Percentiles rank a stretch among this genome's conserved stretches.
These are phyloP conservation scores for Colletotrichum shisoi DNA, from an alignment of 2,329 filamentous ascomycete species.

Conservation along the genomic window DNA sequence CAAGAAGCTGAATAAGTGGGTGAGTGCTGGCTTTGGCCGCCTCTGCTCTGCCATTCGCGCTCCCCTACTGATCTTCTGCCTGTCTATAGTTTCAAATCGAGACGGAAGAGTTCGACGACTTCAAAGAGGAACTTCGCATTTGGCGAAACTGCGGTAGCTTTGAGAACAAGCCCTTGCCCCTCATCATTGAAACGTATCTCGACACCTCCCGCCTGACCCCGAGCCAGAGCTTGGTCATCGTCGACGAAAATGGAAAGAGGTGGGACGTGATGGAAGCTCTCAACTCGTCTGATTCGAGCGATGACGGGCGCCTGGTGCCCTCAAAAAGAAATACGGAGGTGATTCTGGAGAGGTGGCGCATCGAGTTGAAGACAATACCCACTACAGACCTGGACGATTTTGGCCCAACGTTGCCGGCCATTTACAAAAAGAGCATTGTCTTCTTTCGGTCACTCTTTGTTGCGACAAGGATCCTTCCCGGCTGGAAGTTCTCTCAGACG, in stretches of 20 bases:
- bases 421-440: slow-evolving; percentile 97
- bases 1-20: slow-evolving; percentile 84
- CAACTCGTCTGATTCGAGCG: slow-evolving; percentile 66
- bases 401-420: slow-evolving; percentile 74
- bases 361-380: slow-evolving; percentile 75
- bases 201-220: slow-evolving; percentile 80
- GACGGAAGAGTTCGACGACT: slow-evolving; percentile 89
- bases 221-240: slow-evolving; percentile 84
- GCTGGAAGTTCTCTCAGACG: slow-evolving; percentile 82
- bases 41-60: background rate
- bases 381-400: slow-evolving; percentile 63
- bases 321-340: slow-evolving; percentile 71
- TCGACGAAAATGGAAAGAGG: slow-evolving; percentile 88
- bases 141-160: slow-evolving; percentile 85
- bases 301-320: slow-evolving; percentile 48
- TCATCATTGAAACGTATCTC: slow-evolving; percentile 90
- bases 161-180: slow-evolving; percentile 74
- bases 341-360: slow-evolving; percentile 87
- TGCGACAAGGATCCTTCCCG: slow-evolving; percentile 81
- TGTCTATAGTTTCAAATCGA: slow-evolving; percentile 85
- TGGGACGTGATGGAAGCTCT: slow-evolving; percentile 92
- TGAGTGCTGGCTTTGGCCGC: slow-evolving; percentile 54
- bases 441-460: slow-evolving; percentile 90
- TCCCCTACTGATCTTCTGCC: background rate
- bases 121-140: slow-evolving; percentile 78